Evolutionary conservation across 805 yeast species (phyloP), one percentile per base, ranked within the genome.

Genomic region (Huiozyma sinensis): DNA sequence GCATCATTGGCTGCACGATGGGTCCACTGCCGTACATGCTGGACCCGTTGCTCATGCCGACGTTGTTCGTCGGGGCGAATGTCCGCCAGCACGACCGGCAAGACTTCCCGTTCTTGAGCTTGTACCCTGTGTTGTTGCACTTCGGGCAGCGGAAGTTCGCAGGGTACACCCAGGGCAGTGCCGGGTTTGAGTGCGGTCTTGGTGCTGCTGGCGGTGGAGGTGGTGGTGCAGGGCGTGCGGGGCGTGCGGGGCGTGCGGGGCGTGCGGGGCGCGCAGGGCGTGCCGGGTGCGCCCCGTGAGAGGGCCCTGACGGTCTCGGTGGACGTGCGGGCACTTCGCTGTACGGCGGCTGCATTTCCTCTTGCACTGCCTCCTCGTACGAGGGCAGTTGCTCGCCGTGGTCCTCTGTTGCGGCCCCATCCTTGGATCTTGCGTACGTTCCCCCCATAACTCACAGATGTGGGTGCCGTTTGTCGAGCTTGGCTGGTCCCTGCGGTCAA

Each of bases 41-140:
- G 52, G 6, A 47, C 41, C 24, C 24, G 24, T 17, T 17, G 24
- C 24, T 17, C 17, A 56, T 38, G 38, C 71, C 64, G 1, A 50
- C 46, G 30, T 40, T 48, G 36, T 58, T 58, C 8, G 45, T 40
- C 10, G 73, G 73, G 0, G 79, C 80, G 58, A 80, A 85, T 40
- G 58, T 54, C 27, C 70, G 72, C 80, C 85, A 86, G 60, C 95
- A 86, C 37, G 71, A 71, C 51, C 76, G 73, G 57, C 95, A 86
- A 6, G 77, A 65, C 40, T 64, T 67, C n/a, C 82, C 83, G 51
- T 77, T 79, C 55, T 75, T 79, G 27, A 63, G 38, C 54, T 74
- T 71, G 56, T 68, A 70, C 2, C 95, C 95, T 0, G 89, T 81
- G 56, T 86, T 86, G 44, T 71, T 67, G 64, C 95, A 86, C 54